A percentile compares a stretch with the other conserved stretches of the same genome.
Conservation (phyloP, 352 stramenopile genomes). For the Pythium sukuiense region DNA sequence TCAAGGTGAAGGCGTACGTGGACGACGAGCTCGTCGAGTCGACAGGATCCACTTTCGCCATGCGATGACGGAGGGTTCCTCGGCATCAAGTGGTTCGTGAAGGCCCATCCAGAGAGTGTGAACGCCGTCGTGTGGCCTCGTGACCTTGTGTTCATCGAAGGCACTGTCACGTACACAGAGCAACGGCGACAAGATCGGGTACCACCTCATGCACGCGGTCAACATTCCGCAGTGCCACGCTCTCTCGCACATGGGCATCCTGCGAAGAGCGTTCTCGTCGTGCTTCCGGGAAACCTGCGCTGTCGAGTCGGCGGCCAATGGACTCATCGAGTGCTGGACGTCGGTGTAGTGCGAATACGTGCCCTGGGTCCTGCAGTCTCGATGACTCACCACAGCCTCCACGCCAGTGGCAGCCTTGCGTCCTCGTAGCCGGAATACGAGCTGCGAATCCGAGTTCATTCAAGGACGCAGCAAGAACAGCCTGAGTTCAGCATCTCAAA, state of each 20-base stretch:
- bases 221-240: slow-evolving; percentile 25
- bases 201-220: slow-evolving; percentile 40
- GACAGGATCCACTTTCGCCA: slow-evolving; percentile 42
- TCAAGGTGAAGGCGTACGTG: slow-evolving; percentile 57
- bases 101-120: slow-evolving; percentile 5
- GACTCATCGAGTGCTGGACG: slow-evolving; percentile 32
- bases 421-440: slow-evolving; percentile 2
- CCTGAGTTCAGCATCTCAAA: neutral
- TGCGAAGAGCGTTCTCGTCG: slow-evolving; percentile 16
- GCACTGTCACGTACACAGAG: slow-evolving; percentile 27
- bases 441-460: neutral
- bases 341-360: slow-evolving; percentile 27
- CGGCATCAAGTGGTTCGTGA: slow-evolving; percentile 34
- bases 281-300: slow-evolving; percentile 27
- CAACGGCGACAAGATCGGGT: slow-evolving; percentile 39
- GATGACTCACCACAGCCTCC: neutral
- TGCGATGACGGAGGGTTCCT: slow-evolving; percentile 32
- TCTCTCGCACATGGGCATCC: slow-evolving; percentile 7
- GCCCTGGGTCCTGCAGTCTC: slow-evolving; percentile 5
- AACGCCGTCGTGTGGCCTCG: slow-evolving; percentile 32
- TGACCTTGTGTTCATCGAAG: slow-evolving; percentile 52
- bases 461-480: neutral
- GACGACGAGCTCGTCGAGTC: slow-evolving; percentile 54
- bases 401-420: neutral
- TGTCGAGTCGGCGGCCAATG: slow-evolving; percentile 24